These are phyloP conservation scores for Colletotrichum cordylinicola DNA, from an alignment of 2,329 filamentous ascomycete species.

Conservation along the genomic window DNA sequence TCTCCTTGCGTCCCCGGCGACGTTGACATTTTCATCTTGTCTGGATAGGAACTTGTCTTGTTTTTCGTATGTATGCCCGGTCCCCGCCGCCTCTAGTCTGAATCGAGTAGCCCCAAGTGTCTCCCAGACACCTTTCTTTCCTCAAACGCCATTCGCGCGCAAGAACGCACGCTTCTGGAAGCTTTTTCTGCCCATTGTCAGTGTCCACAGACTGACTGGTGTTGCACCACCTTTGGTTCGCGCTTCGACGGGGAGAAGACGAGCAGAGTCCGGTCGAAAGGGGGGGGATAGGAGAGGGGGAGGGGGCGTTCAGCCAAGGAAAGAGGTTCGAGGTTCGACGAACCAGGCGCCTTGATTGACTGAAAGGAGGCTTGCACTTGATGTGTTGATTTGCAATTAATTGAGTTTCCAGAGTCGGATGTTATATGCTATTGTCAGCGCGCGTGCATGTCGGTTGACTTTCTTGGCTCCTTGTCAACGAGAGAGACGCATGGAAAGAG, in stretches of 20 bases:
- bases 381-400: neutral
- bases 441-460: neutral
- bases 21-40: neutral
- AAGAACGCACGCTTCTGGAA: neutral
- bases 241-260: neutral
- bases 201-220: neutral
- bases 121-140: neutral
- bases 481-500: neutral
- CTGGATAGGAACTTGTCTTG: neutral
- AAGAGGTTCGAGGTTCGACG: neutral
- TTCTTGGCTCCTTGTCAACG: neutral
- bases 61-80: neutral
- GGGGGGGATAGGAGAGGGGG: neutral
- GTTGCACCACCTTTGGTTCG: neutral
- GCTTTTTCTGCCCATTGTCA: conserved; percentile 7
- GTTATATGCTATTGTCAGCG: neutral
- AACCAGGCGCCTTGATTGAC: neutral
- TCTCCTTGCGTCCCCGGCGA: conserved; percentile 4
- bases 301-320: neutral
- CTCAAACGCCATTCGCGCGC: neutral
- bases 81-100: neutral
- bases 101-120: neutral
- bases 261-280: neutral
- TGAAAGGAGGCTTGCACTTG: neutral
- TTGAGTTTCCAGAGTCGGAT: neutral